phyloP scores from a whole-genome alignment of 805 yeast genomes.

The Nakazawaea ambrosiae region DNA sequence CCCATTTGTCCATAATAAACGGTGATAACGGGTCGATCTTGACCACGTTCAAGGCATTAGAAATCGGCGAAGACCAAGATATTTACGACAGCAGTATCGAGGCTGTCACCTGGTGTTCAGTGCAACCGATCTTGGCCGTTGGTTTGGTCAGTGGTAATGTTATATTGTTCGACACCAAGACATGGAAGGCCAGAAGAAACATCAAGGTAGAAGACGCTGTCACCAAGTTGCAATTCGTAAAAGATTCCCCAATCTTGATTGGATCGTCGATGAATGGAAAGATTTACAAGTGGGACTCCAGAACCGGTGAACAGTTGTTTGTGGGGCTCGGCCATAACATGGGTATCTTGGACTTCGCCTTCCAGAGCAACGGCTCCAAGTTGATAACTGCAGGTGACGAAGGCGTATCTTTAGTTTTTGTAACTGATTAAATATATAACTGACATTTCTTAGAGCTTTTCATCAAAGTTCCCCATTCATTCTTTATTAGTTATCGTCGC shows the following conservation, averaged over 20 bases:
- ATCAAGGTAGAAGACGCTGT: constrained; percentile 73
- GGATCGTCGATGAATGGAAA: constrained; percentile 82
- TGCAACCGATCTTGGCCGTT: constrained; percentile 63
- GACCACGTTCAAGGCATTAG: constrained; percentile 58
- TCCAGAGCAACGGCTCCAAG: constrained; percentile 58
- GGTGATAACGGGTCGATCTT: constrained; percentile 66
- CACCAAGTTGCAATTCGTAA: constrained; percentile 67
- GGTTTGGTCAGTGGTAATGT: constrained; percentile 89
- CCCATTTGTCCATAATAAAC: constrained; percentile 74
- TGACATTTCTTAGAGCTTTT: not conserved
- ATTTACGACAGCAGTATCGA: constrained; percentile 66
- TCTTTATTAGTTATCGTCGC: not conserved
- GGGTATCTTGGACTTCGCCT: constrained; percentile 85
- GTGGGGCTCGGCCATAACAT: constrained; percentile 87
- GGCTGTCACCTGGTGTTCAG: constrained; percentile 70
- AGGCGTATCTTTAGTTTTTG: constrained; percentile 79
- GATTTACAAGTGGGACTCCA: constrained; percentile 80
- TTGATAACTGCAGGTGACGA: constrained; percentile 95
- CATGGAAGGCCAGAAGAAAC: constrained; percentile 80
- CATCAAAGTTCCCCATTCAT: not conserved
- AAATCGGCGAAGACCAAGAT: constrained; percentile 46
- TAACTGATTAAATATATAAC: constrained; percentile 16
- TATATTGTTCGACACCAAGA: constrained; percentile 71
- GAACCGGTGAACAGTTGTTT: constrained; percentile 74
- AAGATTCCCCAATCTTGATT: constrained; percentile 42